These are phyloP conservation scores for Fusarium nelsonii DNA, from an alignment of 2,329 filamentous ascomycete species.

Conservation along the genomic window DNA sequence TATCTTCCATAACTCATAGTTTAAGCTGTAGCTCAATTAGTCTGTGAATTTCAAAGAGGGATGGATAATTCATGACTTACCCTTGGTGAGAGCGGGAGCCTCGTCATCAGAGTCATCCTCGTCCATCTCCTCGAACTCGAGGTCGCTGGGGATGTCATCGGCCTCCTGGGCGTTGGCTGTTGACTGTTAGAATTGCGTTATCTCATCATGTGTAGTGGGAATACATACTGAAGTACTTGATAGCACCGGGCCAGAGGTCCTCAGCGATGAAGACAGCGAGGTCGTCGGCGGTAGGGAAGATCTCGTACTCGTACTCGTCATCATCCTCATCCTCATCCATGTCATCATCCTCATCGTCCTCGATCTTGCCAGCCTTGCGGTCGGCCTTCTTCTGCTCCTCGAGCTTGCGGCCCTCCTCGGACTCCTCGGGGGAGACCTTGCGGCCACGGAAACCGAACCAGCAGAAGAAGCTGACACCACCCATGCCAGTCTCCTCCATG, in stretches of 20 bases:
- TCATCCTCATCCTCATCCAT: constrained; percentile 70
- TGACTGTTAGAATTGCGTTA: constrained; percentile 52
- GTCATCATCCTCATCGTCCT: constrained; percentile 56
- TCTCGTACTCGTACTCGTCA: constrained; percentile 78
- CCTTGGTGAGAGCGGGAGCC: constrained; percentile 59
- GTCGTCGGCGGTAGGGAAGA: constrained; percentile 89
- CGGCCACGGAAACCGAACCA: constrained; percentile 86
- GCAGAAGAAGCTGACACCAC: constrained; percentile 83
- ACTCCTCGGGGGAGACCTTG: constrained; percentile 79
- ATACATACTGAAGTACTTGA: constrained; percentile 89
- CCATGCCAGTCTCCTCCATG: constrained; percentile 71
- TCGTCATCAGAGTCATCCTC: constrained; percentile 53
- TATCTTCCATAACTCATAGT: constrained; percentile 30
- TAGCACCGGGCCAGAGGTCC: constrained; percentile 88
- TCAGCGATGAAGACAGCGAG: constrained; percentile 84
- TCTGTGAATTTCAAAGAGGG: constrained; percentile 1
- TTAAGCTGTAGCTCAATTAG: constrained; percentile 42
- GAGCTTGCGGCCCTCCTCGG: constrained; percentile 69
- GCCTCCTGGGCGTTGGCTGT: constrained; percentile 71
- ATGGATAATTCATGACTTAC: constrained; percentile 53
- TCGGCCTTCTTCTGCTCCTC: constrained; percentile 68
- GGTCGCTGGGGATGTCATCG: constrained; percentile 71
- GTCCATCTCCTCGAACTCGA: constrained; percentile 75
- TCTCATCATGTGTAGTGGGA: neutral
- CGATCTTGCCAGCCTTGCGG: constrained; percentile 61